phyloP scores from a whole-genome alignment of 2,329 filamentous ascomycete species.

The Botrytis paeoniae region DNA sequence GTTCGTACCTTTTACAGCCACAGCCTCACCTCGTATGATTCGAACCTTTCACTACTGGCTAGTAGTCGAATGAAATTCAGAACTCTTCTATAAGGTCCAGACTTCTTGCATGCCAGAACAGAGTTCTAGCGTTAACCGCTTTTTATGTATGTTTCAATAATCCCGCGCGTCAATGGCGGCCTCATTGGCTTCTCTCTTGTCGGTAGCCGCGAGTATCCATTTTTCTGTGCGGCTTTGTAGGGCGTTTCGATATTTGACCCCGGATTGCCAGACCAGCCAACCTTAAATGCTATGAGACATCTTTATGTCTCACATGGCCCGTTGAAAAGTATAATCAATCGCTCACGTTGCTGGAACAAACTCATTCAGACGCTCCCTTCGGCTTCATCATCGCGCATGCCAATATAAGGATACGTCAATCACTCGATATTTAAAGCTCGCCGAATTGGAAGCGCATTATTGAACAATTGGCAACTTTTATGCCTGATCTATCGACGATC shows the following conservation, averaged over 20 bases:
- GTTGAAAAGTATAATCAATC: not conserved
- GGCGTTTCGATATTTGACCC: not conserved
- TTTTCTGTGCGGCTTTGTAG: not conserved
- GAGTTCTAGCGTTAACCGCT: not conserved
- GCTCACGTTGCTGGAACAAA: not conserved
- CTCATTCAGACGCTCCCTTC: not conserved
- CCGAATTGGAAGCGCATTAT: not conserved
- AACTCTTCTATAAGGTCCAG: not conserved
- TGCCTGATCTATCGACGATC: no score
- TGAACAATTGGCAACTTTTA: no score
- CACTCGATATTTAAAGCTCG: no score
- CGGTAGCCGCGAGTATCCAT: slow-evolving; percentile 2
- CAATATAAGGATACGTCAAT: not conserved
- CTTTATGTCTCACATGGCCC: not conserved
- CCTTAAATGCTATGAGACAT: not conserved
- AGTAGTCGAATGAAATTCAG: not conserved
- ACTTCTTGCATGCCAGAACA: not conserved
- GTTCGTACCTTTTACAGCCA: not conserved
- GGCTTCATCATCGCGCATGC: not conserved
- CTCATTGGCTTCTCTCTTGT: not conserved
- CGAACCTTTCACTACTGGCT: not conserved
- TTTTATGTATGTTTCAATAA: not conserved
- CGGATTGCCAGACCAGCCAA: not conserved
- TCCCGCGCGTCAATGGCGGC: slow-evolving; percentile 1
- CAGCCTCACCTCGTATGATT: not conserved